Evolutionary conservation across 2,329 filamentous ascomycete genomes (phyloP).

Genomic region (Talaromyces sp.): DNA sequence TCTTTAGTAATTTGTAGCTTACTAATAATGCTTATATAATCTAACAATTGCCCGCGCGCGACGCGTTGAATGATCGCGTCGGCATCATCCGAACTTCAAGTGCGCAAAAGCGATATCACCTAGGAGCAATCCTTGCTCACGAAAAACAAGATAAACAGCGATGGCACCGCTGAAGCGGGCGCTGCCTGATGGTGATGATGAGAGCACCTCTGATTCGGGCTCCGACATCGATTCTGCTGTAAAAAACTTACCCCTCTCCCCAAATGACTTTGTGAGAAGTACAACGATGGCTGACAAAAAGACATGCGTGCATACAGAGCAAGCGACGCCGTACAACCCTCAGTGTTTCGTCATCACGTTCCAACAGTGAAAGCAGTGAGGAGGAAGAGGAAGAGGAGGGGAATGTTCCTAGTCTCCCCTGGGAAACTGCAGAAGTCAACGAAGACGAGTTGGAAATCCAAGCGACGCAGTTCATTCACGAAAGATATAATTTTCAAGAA

Average conservation of each 20-base stretch:
- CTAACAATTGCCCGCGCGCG: neutral
- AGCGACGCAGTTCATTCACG: conserved; percentile 60
- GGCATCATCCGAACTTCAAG: neutral
- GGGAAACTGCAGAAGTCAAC: conserved; percentile 14
- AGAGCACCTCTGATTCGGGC: conserved; percentile 16
- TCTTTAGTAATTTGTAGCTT: neutral
- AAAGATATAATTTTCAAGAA: conserved; percentile 43
- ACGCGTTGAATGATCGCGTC: neutral
- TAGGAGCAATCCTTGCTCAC: neutral
- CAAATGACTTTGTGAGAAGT: neutral
- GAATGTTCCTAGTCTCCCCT: neutral
- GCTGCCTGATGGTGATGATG: conserved; percentile 28
- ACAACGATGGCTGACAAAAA: neutral
- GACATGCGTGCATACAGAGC: neutral
- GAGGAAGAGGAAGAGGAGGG: neutral
- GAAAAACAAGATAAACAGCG: neutral
- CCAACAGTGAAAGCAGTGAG: neutral
- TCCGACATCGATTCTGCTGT: conserved; percentile 7
- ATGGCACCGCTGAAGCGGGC: conserved; percentile 44
- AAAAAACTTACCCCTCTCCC: neutral
- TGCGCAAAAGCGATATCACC: neutral
- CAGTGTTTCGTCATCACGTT: neutral
- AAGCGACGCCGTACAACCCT: conserved; percentile 11
- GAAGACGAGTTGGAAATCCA: conserved; percentile 49
- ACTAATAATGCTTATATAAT: neutral